Evolutionary conservation across 2,329 filamentous ascomycete species (phyloP).

Genomic region (Arthroderma sp.): DNA sequence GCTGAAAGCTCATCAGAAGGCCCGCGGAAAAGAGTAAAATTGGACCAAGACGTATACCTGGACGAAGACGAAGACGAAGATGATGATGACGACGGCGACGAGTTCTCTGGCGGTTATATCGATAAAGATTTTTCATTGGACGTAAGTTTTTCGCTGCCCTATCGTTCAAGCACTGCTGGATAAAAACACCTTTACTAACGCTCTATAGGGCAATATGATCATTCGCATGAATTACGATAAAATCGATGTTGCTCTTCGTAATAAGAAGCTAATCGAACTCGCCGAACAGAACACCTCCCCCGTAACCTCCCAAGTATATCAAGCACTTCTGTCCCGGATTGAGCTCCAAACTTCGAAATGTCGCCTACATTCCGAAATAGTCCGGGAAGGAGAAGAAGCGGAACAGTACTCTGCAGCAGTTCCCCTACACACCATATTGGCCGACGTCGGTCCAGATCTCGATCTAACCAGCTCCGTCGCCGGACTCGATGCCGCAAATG

Average conservation of each 20-base stretch:
- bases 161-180: background rate
- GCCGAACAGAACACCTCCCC: constrained; percentile 58
- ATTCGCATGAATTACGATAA: constrained; percentile 77
- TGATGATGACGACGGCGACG: constrained; percentile 21
- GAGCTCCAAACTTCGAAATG: constrained; percentile 58
- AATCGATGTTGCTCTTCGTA: constrained; percentile 69
- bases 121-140: constrained; percentile 20
- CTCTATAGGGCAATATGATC: constrained; percentile 51
- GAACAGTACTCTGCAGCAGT: constrained; percentile 27
- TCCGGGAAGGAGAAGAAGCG: constrained; percentile 29
- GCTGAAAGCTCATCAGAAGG: constrained; percentile 11
- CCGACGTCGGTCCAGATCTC: constrained; percentile 25
- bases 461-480: constrained; percentile 26
- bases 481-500: constrained; percentile 20
- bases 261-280: constrained; percentile 59
- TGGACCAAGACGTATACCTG: constrained; percentile 15
- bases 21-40: constrained; percentile 9
- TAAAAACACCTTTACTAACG: constrained; percentile 3
- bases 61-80: constrained; percentile 19
- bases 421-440: constrained; percentile 21
- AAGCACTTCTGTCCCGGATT: constrained; percentile 54
- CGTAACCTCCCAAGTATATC: constrained; percentile 66
- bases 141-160: constrained; percentile 15
- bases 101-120: constrained; percentile 13
- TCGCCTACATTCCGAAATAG: constrained; percentile 32